Conservation (phyloP, 805 yeast species). For the Ogataea thermomethanolica region DNA sequence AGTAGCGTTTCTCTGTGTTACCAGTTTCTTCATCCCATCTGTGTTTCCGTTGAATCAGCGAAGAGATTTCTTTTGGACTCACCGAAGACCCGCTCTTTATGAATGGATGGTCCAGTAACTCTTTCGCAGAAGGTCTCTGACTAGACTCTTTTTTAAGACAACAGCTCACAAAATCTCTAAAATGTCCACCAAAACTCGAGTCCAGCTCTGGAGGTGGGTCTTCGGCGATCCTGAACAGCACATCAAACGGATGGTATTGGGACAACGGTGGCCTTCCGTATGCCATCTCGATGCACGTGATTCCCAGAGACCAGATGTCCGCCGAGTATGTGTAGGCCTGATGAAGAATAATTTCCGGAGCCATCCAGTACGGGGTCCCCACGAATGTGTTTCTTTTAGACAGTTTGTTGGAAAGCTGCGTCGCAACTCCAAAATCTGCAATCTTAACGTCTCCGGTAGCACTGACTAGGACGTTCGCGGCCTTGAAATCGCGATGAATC, state of each 20-base stretch:
- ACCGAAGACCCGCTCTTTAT: slow-evolving; percentile 39
- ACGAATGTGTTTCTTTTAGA: slow-evolving; percentile 51
- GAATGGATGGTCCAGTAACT: slow-evolving; percentile 63
- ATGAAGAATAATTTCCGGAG: slow-evolving; percentile 53
- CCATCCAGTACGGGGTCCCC: slow-evolving; percentile 66
- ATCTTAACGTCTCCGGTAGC: slow-evolving; percentile 73
- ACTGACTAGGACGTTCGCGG: slow-evolving; percentile 81
- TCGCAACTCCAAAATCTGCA: slow-evolving; percentile 96
- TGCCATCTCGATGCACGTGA: slow-evolving; percentile 71
- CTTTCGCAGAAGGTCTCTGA: slow-evolving; percentile 60
- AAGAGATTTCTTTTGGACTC: slow-evolving; percentile 32
- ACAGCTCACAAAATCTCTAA: slow-evolving; percentile 61
- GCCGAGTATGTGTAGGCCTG: slow-evolving; percentile 66
- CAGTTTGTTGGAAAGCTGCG: slow-evolving; percentile 58
- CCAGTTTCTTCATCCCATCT: slow-evolving; percentile 40
- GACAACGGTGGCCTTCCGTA: slow-evolving; percentile 69
- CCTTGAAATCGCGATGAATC: slow-evolving; percentile 91
- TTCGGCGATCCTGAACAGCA: slow-evolving; percentile 47
- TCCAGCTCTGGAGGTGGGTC: slow-evolving; percentile 43
- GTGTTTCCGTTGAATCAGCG: slow-evolving; percentile 41
- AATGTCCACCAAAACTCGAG: slow-evolving; percentile 36
- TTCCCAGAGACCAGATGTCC: slow-evolving; percentile 78
- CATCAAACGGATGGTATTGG: slow-evolving; percentile 53
- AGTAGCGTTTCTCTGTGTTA: slow-evolving; percentile 26
- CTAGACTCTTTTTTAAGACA: slow-evolving; percentile 74